phyloP scores from a whole-genome alignment of 139 green algal genomes.

The Parachlorella kessleri region DNA sequence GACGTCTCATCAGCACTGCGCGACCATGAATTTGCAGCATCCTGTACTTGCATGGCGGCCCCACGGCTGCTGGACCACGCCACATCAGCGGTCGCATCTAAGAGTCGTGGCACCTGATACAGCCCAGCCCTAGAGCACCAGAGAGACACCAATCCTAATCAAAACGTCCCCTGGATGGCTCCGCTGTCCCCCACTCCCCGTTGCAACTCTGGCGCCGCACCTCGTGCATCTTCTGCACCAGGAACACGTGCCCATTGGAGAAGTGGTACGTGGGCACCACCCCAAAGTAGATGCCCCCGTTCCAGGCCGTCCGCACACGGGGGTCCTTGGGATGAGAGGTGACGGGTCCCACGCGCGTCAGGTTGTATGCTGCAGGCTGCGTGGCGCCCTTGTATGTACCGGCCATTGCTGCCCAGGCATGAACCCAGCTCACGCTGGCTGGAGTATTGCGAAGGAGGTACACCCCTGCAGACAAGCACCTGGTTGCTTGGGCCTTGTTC shows the following conservation, averaged over 20 bases:
- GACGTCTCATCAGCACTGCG: no score
- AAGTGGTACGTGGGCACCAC: not conserved
- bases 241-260: not conserved
- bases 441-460: slow-evolving; percentile 9
- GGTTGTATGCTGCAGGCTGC: not conserved
- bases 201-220: slow-evolving; percentile 26
- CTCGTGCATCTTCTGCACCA: slow-evolving; percentile 43
- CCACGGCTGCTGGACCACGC: no score
- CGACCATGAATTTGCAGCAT: no score
- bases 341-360: not conserved
- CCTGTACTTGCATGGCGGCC: no score
- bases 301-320: not conserved
- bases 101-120: no score
- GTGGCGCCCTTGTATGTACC: not conserved
- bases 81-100: no score
- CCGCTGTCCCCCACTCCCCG: no score
- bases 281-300: not conserved
- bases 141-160: no score
- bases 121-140: no score
- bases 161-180: no score
- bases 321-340: not conserved
- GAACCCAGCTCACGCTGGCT: not conserved
- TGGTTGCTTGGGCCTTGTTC: not conserved
- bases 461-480: slow-evolving; percentile 7
- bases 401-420: slow-evolving; percentile 5